Percentiles rank a stretch among this genome's conserved stretches.
Evolutionary conservation across 495 filamentous ascomycete species (phyloP).

Genomic region (Xylaria castorea): DNA sequence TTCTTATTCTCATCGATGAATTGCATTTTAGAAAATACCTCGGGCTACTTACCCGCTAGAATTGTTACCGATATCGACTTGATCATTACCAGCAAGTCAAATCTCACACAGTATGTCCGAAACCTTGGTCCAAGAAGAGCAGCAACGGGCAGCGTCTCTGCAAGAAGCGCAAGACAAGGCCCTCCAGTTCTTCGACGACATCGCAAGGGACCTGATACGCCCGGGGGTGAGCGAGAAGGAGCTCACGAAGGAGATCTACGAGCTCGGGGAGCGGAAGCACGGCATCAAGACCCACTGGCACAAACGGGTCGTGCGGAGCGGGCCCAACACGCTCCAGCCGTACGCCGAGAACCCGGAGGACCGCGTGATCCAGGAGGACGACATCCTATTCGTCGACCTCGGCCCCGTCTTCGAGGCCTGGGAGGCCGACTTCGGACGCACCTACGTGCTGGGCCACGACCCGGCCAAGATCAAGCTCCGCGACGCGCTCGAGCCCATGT

Average conservation of each 20-base stretch:
- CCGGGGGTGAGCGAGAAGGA: conserved; percentile 55
- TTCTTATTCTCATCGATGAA: not conserved
- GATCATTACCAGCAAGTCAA: not conserved
- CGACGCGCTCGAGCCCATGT: conserved; percentile 53
- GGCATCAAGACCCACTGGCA: conserved; percentile 58
- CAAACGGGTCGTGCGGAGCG: conserved; percentile 58
- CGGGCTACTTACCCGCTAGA: too few relatives aligned
- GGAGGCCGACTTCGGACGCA: conserved; percentile 60
- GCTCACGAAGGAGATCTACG: conserved; percentile 56
- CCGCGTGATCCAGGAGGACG: conserved; percentile 53
- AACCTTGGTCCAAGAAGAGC: not conserved
- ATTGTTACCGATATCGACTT: not conserved
- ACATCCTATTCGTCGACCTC: conserved; percentile 58
- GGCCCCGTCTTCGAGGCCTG: conserved; percentile 60
- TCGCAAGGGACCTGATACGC: conserved; percentile 52
- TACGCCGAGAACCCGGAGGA: conserved; percentile 58
- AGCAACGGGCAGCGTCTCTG: not conserved
- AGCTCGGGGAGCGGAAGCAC: conserved; percentile 52
- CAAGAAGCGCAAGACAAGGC: conserved; percentile 50
- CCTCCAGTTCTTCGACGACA: conserved; percentile 54
- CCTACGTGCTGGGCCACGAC: conserved; percentile 54
- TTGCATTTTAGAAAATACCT: not conserved
- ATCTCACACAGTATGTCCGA: not conserved
- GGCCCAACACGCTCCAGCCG: conserved; percentile 54
- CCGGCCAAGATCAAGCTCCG: conserved; percentile 51